phyloP scores from a whole-genome alignment of 306 rosid genomes.

The Mimosa bimucronata region DNA sequence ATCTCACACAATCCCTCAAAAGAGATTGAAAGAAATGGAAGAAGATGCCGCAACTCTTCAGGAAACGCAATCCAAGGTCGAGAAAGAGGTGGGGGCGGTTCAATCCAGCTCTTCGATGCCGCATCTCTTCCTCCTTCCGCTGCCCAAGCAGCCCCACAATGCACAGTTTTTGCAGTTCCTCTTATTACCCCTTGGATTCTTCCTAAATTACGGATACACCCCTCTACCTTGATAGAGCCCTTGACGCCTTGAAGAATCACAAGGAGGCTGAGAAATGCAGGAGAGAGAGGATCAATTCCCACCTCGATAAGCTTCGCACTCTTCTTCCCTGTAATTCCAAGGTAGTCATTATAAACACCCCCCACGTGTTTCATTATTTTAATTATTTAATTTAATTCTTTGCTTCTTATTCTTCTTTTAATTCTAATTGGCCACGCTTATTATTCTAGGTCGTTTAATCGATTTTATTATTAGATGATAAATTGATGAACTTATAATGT shows the following conservation, averaged over 20 bases:
- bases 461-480: too few species aligned
- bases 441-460: too few species aligned
- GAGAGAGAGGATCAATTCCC: constrained; percentile 89
- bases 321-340: constrained; percentile 98
- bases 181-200: constrained; percentile 62
- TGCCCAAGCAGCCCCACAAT: constrained; percentile 21
- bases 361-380: neutral
- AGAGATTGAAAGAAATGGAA: too few species aligned
- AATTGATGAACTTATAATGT: neutral
- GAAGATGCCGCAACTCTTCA: too few species aligned
- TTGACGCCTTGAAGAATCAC: constrained; percentile 84
- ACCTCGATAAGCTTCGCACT: constrained; percentile 84
- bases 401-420: too few species aligned
- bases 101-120: too few species aligned
- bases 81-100: too few species aligned
- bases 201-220: constrained; percentile 54
- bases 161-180: constrained; percentile 70
- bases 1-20: too few species aligned
- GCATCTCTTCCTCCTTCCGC: constrained; percentile 22
- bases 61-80: too few species aligned
- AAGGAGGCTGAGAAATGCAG: constrained; percentile 96
- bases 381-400: neutral
- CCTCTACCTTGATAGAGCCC: constrained; percentile 75
- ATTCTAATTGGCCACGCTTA: neutral
- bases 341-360: constrained; percentile 47